Evolutionary conservation across 2,329 filamentous ascomycete genomes (phyloP).

Genomic region (Aspergillus niger): DNA sequence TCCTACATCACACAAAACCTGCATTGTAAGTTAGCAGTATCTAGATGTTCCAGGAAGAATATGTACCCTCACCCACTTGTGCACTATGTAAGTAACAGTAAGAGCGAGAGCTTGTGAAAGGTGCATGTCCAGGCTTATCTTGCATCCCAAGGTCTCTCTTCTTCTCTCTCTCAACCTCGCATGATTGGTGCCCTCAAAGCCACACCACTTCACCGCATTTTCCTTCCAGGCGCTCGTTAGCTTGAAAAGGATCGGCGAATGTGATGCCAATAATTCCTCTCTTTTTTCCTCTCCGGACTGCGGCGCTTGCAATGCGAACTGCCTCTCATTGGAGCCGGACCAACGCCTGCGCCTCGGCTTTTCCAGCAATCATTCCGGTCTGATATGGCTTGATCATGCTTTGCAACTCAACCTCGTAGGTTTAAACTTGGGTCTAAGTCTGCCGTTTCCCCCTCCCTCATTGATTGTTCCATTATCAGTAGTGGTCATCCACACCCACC

Average conservation of each 20-base stretch:
- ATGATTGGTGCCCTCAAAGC: constrained; percentile 18
- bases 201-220: constrained; percentile 21
- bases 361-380: constrained; percentile 1
- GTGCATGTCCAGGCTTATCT: background rate
- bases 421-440: background rate
- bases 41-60: no score
- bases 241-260: constrained; percentile 7
- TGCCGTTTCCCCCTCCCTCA: background rate
- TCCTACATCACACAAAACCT: no score
- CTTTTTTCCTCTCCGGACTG: background rate
- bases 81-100: no score
- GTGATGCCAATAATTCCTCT: constrained; percentile 2
- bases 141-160: background rate
- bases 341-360: background rate
- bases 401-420: background rate
- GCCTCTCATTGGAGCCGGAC: background rate
- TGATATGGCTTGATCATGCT: constrained; percentile 2
- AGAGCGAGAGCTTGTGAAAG: no score
- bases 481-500: background rate
- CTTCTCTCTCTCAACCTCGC: background rate
- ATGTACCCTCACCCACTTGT: no score
- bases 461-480: background rate
- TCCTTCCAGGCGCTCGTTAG: constrained; percentile 4
- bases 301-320: background rate
- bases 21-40: no score